phyloP scores from a whole-genome alignment of 768 basidiomycete genomes.

The Pisolithus sp. region DNA sequence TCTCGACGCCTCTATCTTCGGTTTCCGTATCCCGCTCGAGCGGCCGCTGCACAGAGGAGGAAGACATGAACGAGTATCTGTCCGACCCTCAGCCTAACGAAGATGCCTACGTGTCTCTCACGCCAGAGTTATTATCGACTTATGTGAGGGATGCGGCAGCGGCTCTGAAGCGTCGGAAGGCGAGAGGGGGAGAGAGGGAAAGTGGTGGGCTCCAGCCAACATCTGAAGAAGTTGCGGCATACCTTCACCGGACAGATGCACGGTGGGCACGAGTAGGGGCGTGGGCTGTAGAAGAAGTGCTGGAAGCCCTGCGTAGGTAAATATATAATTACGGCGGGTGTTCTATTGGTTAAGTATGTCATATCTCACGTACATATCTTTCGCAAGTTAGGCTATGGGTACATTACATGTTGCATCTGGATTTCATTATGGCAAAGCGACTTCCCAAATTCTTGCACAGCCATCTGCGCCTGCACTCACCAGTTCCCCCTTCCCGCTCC shows the following conservation, averaged over 20 bases:
- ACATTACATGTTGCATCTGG: not conserved
- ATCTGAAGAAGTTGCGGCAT: constrained; percentile 40
- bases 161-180: constrained; percentile 6
- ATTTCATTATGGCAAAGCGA: constrained; percentile 28
- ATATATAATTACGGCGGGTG: not conserved
- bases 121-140: constrained; percentile 41
- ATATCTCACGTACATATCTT: too few relatives aligned
- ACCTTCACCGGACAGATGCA: constrained; percentile 47
- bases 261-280: constrained; percentile 60
- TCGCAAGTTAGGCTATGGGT: not conserved
- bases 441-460: constrained; percentile 67
- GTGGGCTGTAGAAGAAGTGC: constrained; percentile 59
- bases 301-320: constrained; percentile 30
- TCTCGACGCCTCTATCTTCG: constrained; percentile 26
- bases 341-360: too few relatives aligned
- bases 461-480: constrained; percentile 78
- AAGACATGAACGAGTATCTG: constrained; percentile 38
- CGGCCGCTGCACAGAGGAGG: constrained; percentile 23
- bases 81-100: constrained; percentile 60
- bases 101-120: constrained; percentile 57
- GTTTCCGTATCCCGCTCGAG: constrained; percentile 15
- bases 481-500: constrained; percentile 44
- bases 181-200: constrained; percentile 10
- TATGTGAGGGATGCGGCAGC: constrained; percentile 43
- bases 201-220: constrained; percentile 22